These are phyloP conservation scores for Apodospora peruviana DNA, from an alignment of 495 filamentous ascomycete species.

Conservation along the genomic window DNA sequence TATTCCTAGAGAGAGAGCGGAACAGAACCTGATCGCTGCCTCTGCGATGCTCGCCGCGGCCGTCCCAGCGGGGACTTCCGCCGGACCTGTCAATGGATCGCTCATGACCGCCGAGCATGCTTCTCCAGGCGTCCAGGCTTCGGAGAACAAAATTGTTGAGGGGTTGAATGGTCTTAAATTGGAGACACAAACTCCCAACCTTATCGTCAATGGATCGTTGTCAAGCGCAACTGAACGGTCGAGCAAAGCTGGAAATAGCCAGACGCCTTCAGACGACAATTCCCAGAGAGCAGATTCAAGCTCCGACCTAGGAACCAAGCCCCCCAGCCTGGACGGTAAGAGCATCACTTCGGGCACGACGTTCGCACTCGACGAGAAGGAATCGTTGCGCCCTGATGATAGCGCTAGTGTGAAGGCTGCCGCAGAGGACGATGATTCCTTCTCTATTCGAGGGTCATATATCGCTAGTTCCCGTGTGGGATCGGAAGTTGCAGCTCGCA, in stretches of 20 bases:
- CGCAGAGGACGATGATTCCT: conserved; percentile 79
- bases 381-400: conserved; percentile 87
- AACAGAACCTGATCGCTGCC: neutral
- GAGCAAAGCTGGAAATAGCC: conserved; percentile 28
- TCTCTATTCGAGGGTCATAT: conserved; percentile 66
- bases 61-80: neutral
- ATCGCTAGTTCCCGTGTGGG: conserved; percentile 68
- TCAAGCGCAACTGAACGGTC: conserved; percentile 23
- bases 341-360: conserved; percentile 87
- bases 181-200: conserved; percentile 34
- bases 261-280: conserved; percentile 42
- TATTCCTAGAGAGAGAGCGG: conserved; percentile 7
- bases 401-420: conserved; percentile 85
- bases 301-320: conserved; percentile 73
- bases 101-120: conserved; percentile 6
- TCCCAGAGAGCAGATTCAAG: conserved; percentile 57
- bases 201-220: conserved; percentile 47
- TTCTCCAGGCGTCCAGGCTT: conserved; percentile 5
- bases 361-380: conserved; percentile 90
- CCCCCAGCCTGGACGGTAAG: conserved; percentile 83
- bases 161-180: conserved; percentile 33
- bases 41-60: neutral
- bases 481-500: conserved; percentile 74
- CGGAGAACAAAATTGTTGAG: conserved; percentile 25
- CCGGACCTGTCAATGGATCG: neutral